A percentile compares a stretch with the other conserved stretches of the same genome.
Conservation (phyloP, 2,329 filamentous ascomycete genomes). For the Fusarium pseudonygamai region DNA sequence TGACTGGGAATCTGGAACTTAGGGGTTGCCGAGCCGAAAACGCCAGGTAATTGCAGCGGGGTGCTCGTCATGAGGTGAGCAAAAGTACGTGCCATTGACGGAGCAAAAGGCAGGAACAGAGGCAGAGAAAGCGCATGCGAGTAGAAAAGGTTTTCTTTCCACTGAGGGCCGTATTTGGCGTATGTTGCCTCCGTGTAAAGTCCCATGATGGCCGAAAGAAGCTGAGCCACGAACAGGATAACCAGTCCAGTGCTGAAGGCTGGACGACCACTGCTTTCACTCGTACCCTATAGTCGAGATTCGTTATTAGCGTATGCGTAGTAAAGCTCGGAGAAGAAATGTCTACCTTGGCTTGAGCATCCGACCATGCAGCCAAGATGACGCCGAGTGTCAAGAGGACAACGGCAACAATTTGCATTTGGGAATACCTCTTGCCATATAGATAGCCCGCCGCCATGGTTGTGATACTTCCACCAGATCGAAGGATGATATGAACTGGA, state of each 20-base stretch:
- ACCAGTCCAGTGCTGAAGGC: conserved; percentile 72
- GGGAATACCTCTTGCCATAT: conserved; percentile 85
- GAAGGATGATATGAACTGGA: conserved; percentile 94
- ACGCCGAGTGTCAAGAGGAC: conserved; percentile 86
- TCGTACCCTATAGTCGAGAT: conserved; percentile 17
- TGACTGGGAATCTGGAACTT: conserved; percentile 67
- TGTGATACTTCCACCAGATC: conserved; percentile 94
- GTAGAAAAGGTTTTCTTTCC: conserved; percentile 97
- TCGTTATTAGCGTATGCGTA: not conserved
- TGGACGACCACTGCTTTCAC: conserved; percentile 37
- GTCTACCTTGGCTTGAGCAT: conserved; percentile 82
- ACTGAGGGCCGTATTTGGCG: conserved; percentile 83
- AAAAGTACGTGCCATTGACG: conserved; percentile 72
- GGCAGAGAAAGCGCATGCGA: conserved; percentile 80
- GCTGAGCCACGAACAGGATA: conserved; percentile 87
- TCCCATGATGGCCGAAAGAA: conserved; percentile 93
- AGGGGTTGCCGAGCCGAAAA: conserved; percentile 22
- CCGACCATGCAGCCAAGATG: conserved; percentile 87
- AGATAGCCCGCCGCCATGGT: conserved; percentile 92
- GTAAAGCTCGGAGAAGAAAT: not conserved
- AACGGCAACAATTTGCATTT: conserved; percentile 83
- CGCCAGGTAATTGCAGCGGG: conserved; percentile 56
- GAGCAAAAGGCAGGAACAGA: conserved; percentile 77
- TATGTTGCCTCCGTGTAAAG: conserved; percentile 95
- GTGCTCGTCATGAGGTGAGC: conserved; percentile 69